Percentiles rank a stretch among this genome's conserved stretches.
phyloP scores from a whole-genome alignment of 1,139 yeast genomes.

The Geotrichum histeridarum region DNA sequence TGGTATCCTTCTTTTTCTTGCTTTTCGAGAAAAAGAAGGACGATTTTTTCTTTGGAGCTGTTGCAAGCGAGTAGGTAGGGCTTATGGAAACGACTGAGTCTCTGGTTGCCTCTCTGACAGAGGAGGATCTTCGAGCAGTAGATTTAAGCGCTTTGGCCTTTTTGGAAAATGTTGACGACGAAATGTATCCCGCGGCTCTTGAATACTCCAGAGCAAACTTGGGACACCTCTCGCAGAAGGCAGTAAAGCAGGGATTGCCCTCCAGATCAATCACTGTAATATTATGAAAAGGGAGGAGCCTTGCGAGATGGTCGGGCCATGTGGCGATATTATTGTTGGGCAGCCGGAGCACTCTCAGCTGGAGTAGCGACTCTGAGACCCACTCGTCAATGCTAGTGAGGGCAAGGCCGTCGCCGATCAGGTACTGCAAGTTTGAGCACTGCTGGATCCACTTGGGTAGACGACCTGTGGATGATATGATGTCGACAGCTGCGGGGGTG shows the following conservation, averaged over 20 bases:
- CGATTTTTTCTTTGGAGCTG: conserved; percentile 1
- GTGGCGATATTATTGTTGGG: conserved; percentile 30
- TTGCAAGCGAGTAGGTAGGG: neutral
- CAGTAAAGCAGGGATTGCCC: conserved; percentile 32
- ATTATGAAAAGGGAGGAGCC: conserved; percentile 25
- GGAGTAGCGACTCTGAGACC: conserved; percentile 28
- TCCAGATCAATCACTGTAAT: conserved; percentile 30
- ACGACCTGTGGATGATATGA: conserved; percentile 29
- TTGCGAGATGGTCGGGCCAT: conserved; percentile 34
- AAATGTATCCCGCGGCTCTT: conserved; percentile 12
- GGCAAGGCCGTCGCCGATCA: conserved; percentile 29
- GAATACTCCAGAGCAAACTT: conserved; percentile 19
- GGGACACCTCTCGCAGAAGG: conserved; percentile 19
- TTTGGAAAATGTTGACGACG: conserved; percentile 2
- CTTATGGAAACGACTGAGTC: neutral
- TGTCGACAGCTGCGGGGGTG: conserved; percentile 23
- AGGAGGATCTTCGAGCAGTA: neutral
- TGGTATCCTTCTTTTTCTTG: neutral
- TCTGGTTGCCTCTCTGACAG: neutral
- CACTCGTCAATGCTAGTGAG: conserved; percentile 32
- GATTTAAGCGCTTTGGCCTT: conserved; percentile 4
- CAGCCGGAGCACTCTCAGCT: conserved; percentile 28
- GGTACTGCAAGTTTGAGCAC: conserved; percentile 28
- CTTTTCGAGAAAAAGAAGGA: neutral
- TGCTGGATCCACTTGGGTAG: conserved; percentile 31